Conservation (phyloP, 2,329 filamentous ascomycete species). For the Metarhizium album region DNA sequence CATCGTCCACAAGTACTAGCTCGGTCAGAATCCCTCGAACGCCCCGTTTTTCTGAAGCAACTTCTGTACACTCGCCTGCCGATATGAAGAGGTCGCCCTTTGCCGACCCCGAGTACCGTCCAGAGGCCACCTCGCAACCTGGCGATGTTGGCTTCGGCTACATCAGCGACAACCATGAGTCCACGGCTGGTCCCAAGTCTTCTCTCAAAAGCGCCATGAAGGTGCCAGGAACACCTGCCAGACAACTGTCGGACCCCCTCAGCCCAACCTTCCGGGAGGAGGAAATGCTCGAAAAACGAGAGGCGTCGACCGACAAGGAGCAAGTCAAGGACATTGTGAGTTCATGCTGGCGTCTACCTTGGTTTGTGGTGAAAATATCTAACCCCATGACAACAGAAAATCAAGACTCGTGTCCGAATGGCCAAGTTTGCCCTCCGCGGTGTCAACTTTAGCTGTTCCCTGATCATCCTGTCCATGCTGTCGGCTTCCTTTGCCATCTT, state of each 20-base stretch:
- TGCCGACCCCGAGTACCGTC: conserved; percentile 44
- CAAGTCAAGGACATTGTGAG: conserved; percentile 82
- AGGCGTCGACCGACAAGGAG: conserved; percentile 70
- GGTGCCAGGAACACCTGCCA: conserved; percentile 70
- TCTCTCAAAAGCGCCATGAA: conserved; percentile 86
- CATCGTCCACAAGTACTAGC: conserved; percentile 40
- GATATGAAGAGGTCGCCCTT: conserved; percentile 49
- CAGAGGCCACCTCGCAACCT: conserved; percentile 50
- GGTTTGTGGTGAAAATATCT: background rate
- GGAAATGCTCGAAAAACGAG: conserved; percentile 73
- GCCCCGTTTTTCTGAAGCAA: conserved; percentile 73
- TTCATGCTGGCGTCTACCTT: conserved; percentile 11
- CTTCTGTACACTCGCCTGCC: conserved; percentile 66
- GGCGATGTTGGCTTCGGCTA: conserved; percentile 91
- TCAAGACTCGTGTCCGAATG: conserved; percentile 82
- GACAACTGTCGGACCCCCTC: conserved; percentile 62
- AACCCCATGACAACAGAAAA: conserved; percentile 50
- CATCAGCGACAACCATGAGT: conserved; percentile 52
- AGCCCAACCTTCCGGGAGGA: conserved; percentile 91
- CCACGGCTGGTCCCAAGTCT: conserved; percentile 57
- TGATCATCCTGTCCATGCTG: conserved; percentile 88
- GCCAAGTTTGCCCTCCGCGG: conserved; percentile 92
- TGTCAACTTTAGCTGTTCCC: conserved; percentile 92
- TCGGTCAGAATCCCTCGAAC: conserved; percentile 60
- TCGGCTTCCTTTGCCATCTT: conserved; percentile 86